Conservation (phyloP, 2,329 filamentous ascomycete species). For the Coniochaeta hoffmannii region DNA sequence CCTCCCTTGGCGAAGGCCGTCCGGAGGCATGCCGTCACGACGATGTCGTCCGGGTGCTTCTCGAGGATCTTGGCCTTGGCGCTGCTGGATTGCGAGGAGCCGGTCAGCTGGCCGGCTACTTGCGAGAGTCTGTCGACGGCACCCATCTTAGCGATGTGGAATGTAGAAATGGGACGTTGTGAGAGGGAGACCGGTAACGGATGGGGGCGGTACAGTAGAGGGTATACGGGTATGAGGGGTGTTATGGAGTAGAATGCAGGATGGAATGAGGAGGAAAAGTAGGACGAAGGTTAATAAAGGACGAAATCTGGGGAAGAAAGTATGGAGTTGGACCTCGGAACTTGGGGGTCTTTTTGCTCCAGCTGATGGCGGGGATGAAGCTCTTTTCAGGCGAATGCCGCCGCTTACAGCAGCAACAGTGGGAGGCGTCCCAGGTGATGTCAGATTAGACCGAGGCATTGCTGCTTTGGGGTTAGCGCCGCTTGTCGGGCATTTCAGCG, state of each 20-base stretch:
- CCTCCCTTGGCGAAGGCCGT: conserved; percentile 89
- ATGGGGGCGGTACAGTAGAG: neutral
- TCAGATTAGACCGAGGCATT: conserved; percentile 2
- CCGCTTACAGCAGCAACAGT: neutral
- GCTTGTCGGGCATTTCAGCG: neutral
- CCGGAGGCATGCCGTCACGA: conserved; percentile 86
- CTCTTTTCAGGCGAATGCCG: neutral
- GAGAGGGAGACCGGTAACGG: neutral
- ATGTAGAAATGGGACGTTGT: neutral
- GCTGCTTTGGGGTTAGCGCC: neutral
- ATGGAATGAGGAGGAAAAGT: neutral
- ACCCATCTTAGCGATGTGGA: conserved; percentile 1
- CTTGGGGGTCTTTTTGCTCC: neutral
- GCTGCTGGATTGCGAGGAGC: conserved; percentile 35
- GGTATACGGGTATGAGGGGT: neutral
- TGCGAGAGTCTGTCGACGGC: conserved; percentile 51
- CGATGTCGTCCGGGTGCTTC: conserved; percentile 68
- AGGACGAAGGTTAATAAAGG: neutral
- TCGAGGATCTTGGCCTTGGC: conserved; percentile 50
- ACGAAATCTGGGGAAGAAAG: neutral
- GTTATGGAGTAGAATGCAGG: neutral
- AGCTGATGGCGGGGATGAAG: conserved; percentile 1
- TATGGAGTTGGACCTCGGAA: conserved; percentile 2
- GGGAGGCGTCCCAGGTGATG: conserved; percentile 1
- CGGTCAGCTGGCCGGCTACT: conserved; percentile 53